phyloP scores from a whole-genome alignment of 352 stramenopile species.

The Globisporangium ultimum region DNA sequence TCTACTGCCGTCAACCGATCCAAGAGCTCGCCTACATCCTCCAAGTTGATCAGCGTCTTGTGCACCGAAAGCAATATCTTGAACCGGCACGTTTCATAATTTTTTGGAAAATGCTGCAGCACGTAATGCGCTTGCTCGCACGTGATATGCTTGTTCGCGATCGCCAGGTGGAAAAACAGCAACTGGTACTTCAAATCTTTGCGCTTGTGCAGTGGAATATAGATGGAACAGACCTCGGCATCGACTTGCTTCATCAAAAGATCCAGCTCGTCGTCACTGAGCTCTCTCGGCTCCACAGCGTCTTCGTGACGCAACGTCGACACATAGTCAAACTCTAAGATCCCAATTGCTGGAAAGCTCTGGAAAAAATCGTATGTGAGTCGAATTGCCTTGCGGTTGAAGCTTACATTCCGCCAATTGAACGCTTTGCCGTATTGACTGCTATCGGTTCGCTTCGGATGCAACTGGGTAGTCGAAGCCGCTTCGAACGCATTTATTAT shows the following conservation, averaged over 20 bases:
- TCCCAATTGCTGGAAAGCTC: slow-evolving; percentile 34
- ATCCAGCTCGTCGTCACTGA: slow-evolving; percentile 40
- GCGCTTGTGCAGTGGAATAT: slow-evolving; percentile 67
- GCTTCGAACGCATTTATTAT: slow-evolving; percentile 52
- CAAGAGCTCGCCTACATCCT: slow-evolving; percentile 54
- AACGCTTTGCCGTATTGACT: slow-evolving; percentile 54
- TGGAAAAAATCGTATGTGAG: slow-evolving; percentile 64
- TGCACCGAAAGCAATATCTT: slow-evolving; percentile 53
- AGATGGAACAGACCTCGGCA: slow-evolving; percentile 64
- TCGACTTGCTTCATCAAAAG: slow-evolving; percentile 40
- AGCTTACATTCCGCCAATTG: slow-evolving; percentile 64
- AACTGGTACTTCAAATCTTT: slow-evolving; percentile 75
- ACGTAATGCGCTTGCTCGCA: slow-evolving; percentile 48
- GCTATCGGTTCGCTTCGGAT: slow-evolving; percentile 51
- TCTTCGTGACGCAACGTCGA: slow-evolving; percentile 57
- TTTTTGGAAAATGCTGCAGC: slow-evolving; percentile 73
- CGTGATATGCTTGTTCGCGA: slow-evolving; percentile 40
- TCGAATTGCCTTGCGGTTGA: slow-evolving; percentile 51
- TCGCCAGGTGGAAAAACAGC: slow-evolving; percentile 59
- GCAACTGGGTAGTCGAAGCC: slow-evolving; percentile 16
- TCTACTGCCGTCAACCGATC: slow-evolving; percentile 44
- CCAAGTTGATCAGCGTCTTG: slow-evolving; percentile 61
- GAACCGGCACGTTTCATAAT: slow-evolving; percentile 50
- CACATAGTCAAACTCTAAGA: slow-evolving; percentile 75
- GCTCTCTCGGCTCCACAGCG: slow-evolving; percentile 8